Evolutionary conservation across 768 basidiomycete species (phyloP).

Genomic region (Phlebiopsis gigantea): DNA sequence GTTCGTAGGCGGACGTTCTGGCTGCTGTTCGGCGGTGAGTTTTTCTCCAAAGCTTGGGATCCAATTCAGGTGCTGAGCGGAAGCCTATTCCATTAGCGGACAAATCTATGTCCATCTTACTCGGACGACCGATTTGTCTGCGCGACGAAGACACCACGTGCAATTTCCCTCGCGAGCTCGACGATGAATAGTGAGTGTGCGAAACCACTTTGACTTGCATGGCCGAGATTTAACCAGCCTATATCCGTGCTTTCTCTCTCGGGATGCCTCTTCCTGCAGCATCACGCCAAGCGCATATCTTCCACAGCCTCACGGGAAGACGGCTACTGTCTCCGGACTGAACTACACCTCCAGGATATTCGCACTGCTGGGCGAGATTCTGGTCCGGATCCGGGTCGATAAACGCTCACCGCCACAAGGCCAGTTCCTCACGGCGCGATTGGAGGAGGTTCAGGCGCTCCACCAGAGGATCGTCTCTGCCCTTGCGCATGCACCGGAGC

Average conservation of each 20-base stretch:
- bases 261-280: conserved; percentile 29
- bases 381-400: conserved; percentile 82
- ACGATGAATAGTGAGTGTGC: conserved; percentile 78
- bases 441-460: conserved; percentile 81
- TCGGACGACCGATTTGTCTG: conserved; percentile 80
- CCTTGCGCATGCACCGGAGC: conserved; percentile 71
- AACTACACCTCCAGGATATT: conserved; percentile 87
- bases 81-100: conserved; percentile 49
- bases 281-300: conserved; percentile 83
- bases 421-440: conserved; percentile 75
- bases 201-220: not conserved
- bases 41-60: not conserved
- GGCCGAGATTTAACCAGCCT: conserved; percentile 27
- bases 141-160: conserved; percentile 85
- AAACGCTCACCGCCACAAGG: conserved; percentile 83
- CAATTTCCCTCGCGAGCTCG: conserved; percentile 80
- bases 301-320: conserved; percentile 83
- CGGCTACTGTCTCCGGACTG: conserved; percentile 79
- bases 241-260: conserved; percentile 9
- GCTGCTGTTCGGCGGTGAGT: conserved; percentile 81
- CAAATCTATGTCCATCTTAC: conserved; percentile 82
- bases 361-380: conserved; percentile 78
- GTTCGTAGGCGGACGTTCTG: conserved; percentile 84
- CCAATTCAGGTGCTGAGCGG: conserved; percentile 1
- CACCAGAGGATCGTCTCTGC: conserved; percentile 72